Conservation (phyloP, 495 filamentous ascomycete species). For the Podospora pseudocomata region DNA sequence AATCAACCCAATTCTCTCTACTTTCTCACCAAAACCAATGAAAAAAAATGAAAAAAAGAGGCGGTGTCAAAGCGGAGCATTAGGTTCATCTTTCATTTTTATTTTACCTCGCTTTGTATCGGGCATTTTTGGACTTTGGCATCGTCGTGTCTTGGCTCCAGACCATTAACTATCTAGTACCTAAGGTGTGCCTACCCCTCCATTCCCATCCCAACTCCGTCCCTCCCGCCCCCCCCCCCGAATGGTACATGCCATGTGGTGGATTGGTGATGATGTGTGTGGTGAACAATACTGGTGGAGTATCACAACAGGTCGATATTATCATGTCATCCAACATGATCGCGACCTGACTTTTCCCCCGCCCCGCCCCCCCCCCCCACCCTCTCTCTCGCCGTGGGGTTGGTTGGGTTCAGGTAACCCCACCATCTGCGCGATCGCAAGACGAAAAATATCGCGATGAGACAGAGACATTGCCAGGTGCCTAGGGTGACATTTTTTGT, state of each 20-base stretch:
- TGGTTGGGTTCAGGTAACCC: not conserved
- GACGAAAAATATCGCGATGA: not conserved
- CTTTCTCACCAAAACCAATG: not conserved
- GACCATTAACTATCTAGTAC: not conserved
- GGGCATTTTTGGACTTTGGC: not conserved
- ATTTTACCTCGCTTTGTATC: not conserved
- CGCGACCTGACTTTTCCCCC: not conserved
- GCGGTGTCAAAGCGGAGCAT: slow-evolving; percentile 11
- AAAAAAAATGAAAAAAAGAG: not conserved
- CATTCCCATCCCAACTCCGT: not conserved
- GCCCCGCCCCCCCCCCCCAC: too few species aligned
- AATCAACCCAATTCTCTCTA: not conserved
- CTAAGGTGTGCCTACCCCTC: not conserved
- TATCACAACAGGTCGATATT: not conserved
- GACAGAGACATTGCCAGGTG: not conserved
- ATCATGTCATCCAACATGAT: not conserved
- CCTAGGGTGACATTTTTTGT: not conserved
- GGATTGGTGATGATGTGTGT: not conserved
- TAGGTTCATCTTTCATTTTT: not conserved
- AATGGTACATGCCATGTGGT: not conserved
- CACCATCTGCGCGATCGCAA: not conserved
- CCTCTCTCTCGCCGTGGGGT: too few species aligned
- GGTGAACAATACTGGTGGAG: not conserved
- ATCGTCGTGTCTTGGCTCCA: not conserved
- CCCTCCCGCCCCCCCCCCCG: too few species aligned